Conservation (phyloP, 2,329 filamentous ascomycete species). For the Nothophoma quercina region DNA sequence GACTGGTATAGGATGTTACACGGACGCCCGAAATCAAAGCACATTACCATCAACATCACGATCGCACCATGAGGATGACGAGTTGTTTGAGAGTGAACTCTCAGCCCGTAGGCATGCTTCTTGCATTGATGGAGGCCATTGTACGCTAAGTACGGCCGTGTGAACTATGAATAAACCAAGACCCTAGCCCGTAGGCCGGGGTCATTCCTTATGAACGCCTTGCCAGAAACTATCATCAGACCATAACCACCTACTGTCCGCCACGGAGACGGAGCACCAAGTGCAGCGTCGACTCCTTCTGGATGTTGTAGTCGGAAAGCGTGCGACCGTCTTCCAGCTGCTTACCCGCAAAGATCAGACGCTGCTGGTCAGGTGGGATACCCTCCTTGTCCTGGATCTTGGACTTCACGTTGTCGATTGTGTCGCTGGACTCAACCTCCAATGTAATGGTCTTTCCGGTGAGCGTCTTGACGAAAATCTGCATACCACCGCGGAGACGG, state of each 20-base stretch:
- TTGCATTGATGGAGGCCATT: conserved; percentile 38
- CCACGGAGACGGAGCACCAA: conserved; percentile 69
- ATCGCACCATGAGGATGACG: neutral
- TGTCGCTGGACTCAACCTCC: conserved; percentile 88
- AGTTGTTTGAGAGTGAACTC: conserved; percentile 30
- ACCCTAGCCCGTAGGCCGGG: conserved; percentile 31
- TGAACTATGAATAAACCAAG: conserved; percentile 41
- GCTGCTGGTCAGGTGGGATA: conserved; percentile 93
- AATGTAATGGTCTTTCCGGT: conserved; percentile 92
- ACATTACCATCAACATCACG: neutral
- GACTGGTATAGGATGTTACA: neutral
- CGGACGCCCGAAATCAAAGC: neutral
- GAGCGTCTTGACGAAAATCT: conserved; percentile 65
- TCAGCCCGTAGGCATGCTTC: conserved; percentile 43
- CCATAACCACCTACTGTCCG: conserved; percentile 54
- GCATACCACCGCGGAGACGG: conserved; percentile 82
- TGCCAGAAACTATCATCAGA: conserved; percentile 32
- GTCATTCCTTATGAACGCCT: conserved; percentile 42
- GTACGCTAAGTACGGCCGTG: conserved; percentile 23
- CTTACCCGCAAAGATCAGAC: conserved; percentile 92
- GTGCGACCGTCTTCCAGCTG: conserved; percentile 93
- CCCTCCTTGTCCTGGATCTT: conserved; percentile 85
- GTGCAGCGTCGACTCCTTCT: conserved; percentile 73
- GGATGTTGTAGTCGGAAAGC: conserved; percentile 94
- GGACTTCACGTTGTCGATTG: conserved; percentile 91